Evolutionary conservation across 164 flowering plant species (phyloP), one percentile per base, ranked within the genome.

Genomic region (Euptelea pleiosperma): DNA sequence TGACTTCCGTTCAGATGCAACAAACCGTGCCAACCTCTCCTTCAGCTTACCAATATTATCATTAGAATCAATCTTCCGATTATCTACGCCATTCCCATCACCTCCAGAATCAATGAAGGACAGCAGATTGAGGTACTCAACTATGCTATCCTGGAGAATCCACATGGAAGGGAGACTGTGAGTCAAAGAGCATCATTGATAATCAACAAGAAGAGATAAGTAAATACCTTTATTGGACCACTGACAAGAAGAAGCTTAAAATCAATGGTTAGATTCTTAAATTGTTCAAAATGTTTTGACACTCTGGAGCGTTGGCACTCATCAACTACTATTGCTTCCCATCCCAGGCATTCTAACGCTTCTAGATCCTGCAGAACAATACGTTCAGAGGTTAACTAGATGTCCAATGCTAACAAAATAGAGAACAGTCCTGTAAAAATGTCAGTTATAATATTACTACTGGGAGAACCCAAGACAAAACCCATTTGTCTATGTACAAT

Each of bases 251-350:
- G 83, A 57, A 89, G 70, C 76, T 72, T 79, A 55, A 65, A 52
- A 58, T 64, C 67, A 62, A 84, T 55, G 3, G 31, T 11, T 42
- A 89, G 74, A 58, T 24, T 54, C 66, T 72, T 84, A 49, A 86
- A 63, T 46, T 67, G 61, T 59, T 77, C 81, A 55, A 67, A 68
- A 52, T 73, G 54, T 19, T 61, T 61, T 19, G 73, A 70, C 44
- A 74, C 46, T 52, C 54, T 61, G 14, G 72, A 48, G 16, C 47
- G 63, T 36, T 82, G 87, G 61, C 80, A 80, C 34, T 78, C 83
- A 76, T 89, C 96, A 66, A 86, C 60, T 42, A 84, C 53, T 24
- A 84, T 56, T 33, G 68, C 79, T 72, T 81, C 87, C 96, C 96
- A 89, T 40, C 58, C 65, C 18, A 84, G 47, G 67, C 67, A 25